Conservation (phyloP, 2,329 filamentous ascomycete genomes). For the Ophiostoma quercus region DNA sequence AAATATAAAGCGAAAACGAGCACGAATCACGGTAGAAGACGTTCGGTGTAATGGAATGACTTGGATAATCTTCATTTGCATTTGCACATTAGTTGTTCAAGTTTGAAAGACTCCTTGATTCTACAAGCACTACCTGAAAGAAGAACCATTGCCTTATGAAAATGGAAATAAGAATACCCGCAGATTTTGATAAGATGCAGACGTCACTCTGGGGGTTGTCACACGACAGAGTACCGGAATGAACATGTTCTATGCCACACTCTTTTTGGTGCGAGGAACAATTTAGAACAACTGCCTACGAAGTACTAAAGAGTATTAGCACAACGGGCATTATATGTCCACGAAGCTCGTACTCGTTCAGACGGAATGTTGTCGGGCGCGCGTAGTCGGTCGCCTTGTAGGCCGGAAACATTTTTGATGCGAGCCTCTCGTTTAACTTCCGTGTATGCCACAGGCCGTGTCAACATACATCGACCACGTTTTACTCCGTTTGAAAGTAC, state of each 20-base stretch:
- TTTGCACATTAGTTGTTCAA: too few relatives aligned
- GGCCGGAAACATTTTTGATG: not conserved
- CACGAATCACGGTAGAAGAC: not conserved
- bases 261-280: not conserved
- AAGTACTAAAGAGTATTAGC: not conserved
- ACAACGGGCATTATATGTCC: not conserved
- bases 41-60: too few relatives aligned
- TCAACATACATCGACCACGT: too few relatives aligned
- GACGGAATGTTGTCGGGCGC: not conserved
- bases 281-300: not conserved
- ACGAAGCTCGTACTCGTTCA: not conserved
- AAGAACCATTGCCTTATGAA: too few relatives aligned
- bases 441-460: not conserved
- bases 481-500: too few relatives aligned
- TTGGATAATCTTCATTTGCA: too few relatives aligned
- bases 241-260: not conserved
- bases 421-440: not conserved
- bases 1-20: not conserved
- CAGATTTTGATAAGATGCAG: not conserved
- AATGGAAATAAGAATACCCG: too few relatives aligned
- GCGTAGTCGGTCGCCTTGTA: not conserved
- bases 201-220: not conserved
- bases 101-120: too few relatives aligned
- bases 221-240: not conserved
- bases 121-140: too few relatives aligned